Base-by-base conservation (phyloP, 345 rosid species). In the Aquilaria sinensis region DNA sequence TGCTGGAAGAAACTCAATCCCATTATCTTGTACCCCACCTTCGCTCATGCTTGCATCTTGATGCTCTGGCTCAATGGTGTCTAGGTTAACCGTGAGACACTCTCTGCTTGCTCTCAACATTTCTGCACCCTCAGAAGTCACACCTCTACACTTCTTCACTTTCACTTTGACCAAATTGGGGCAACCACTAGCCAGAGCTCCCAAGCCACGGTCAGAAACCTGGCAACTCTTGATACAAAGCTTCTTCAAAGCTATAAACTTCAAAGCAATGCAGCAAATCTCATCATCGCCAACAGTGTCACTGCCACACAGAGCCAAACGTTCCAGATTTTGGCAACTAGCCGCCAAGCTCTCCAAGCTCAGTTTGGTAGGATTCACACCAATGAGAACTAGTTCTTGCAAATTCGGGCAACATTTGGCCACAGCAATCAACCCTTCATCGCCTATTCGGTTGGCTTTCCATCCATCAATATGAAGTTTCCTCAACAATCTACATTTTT, bases 381-480 rank as follows among this genome's bases (percentile, higher is more conserved):
- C 94, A 13, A 89, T 85, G 0, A 89, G 76, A 47, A 89, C 94
- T 47, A 89, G 54, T 62, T 89, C 94, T 47, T 86, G 89, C 66
- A 89, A 67, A 70, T 80, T 81, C n/a, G 82, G 62, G 71, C 89
- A 85, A 62, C 72, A 78, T 67, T 72, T 81, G 2, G 91, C 89
- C 11, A 89, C 83, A 2, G 91, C 74, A 7, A 74, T 54, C 9
- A 89, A 70, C 16, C 91, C 94, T 56, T 83, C 85, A 46, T 85
- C 96, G 0, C 96, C 89, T 3, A 89, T 81, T 47, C 87, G 78
- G 68, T 83, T 81, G 0, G 85, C 80, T 76, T 83, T 89, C 73
- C 81, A 81, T 43, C 94, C 94, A 80, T 89, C 96, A 9, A 86
- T 80, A 65, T 86, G 87, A 69, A 89, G 91, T 82, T 89, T 86